These are phyloP conservation scores for Eucalyptus albens DNA, from an alignment of 345 rosid genomes.

Conservation along the genomic window DNA sequence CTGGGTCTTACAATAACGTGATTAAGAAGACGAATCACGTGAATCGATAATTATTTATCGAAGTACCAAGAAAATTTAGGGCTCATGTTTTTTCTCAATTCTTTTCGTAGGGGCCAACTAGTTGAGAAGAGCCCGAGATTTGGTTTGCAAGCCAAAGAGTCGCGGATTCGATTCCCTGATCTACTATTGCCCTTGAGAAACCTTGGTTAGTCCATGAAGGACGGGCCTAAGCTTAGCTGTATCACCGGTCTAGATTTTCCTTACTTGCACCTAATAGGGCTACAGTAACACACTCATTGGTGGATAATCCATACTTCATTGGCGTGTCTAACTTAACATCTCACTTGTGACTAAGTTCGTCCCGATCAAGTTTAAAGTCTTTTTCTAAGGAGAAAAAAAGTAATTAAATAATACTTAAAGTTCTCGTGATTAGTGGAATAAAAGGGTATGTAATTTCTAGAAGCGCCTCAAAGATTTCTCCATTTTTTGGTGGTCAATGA, in stretches of 20 bases:
- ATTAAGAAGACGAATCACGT: background rate
- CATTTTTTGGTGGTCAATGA: background rate
- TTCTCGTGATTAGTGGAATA: background rate
- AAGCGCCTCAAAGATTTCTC: background rate
- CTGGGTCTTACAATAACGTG: background rate
- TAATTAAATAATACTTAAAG: background rate
- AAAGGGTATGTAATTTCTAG: background rate
- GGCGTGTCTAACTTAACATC: background rate
- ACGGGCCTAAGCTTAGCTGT: background rate
- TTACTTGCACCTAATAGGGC: background rate
- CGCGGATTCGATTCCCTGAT: accelerated
- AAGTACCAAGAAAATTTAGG: background rate
- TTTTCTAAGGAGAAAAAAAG: background rate
- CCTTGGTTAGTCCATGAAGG: background rate
- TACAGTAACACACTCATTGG: background rate
- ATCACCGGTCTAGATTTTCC: background rate
- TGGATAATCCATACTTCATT: background rate
- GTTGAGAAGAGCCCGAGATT: background rate
- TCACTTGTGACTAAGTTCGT: background rate
- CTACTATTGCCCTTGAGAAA: background rate
- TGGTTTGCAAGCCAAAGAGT: background rate
- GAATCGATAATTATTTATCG: background rate
- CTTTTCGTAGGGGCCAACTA: background rate
- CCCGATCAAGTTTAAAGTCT: background rate
- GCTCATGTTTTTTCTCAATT: background rate